These are phyloP conservation scores for Lentinula detonsa DNA, from an alignment of 768 basidiomycete species.

Conservation along the genomic window DNA sequence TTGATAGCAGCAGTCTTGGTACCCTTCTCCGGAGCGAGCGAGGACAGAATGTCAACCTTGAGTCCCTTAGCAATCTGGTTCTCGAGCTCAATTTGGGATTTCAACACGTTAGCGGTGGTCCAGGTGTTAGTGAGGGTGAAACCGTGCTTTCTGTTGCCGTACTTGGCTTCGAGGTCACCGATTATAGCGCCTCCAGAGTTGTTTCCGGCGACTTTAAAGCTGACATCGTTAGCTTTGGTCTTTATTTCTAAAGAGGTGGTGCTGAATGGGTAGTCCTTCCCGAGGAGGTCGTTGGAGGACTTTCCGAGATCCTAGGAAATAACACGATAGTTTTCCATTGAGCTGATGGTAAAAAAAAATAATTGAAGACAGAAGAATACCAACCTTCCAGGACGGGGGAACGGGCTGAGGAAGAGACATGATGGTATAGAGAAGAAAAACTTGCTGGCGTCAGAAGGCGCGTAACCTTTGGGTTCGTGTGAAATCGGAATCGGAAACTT, in stretches of 20 bases:
- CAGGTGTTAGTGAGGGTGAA: constrained; percentile 92
- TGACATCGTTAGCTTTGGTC: constrained; percentile 82
- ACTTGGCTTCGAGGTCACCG: constrained; percentile 96
- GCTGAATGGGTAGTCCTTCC: constrained; percentile 86
- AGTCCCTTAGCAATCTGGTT: constrained; percentile 96
- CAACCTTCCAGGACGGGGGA: constrained; percentile 94
- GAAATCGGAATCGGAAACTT: constrained; percentile 2
- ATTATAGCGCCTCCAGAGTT: constrained; percentile 61
- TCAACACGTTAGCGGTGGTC: constrained; percentile 92
- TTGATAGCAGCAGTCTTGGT: constrained; percentile 80
- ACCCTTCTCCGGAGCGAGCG: constrained; percentile 82
- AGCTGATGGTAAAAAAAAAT: neutral
- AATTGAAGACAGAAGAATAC: constrained; percentile 10
- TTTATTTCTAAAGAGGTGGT: constrained; percentile 76
- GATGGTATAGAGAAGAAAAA: constrained; percentile 18
- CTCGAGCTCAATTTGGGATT: constrained; percentile 89
- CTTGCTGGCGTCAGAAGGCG: neutral
- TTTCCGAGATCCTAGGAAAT: constrained; percentile 84
- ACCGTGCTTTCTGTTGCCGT: constrained; percentile 85
- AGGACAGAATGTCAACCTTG: constrained; percentile 86
- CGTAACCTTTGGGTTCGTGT: neutral
- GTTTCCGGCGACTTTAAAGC: constrained; percentile 88
- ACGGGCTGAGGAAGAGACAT: constrained; percentile 96
- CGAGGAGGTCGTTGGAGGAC: constrained; percentile 91
- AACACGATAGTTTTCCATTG: constrained; percentile 7